phyloP scores from a whole-genome alignment of 164 flowering plant genomes.

The Echeveria elegans region DNA sequence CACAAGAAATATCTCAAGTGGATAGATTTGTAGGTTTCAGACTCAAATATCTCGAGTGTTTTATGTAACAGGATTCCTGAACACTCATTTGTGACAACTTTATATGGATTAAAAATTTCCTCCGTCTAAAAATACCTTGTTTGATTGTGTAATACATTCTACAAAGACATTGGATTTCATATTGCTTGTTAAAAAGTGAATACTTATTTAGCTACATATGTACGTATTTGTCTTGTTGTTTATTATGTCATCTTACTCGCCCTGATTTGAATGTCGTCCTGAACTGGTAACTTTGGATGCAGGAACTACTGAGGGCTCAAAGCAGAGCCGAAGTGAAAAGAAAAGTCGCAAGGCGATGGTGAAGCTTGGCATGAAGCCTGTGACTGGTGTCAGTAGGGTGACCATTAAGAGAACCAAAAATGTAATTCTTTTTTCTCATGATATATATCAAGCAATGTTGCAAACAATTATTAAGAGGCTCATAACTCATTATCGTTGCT shows the following conservation, averaged over 20 bases:
- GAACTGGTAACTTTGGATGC: neutral
- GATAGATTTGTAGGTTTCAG: neutral
- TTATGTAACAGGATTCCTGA: neutral
- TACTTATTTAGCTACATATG: too few species aligned
- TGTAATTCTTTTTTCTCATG: neutral
- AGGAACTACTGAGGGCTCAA: slow-evolving; percentile 6
- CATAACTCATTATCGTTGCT: neutral
- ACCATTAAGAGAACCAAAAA: slow-evolving; percentile 9
- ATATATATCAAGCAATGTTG: neutral
- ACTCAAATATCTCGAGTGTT: neutral
- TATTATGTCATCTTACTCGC: neutral
- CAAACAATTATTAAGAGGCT: neutral
- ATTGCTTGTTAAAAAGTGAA: neutral
- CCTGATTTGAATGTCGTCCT: neutral
- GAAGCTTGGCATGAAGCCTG: slow-evolving; percentile 5
- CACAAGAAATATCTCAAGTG: neutral
- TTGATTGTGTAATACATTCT: neutral
- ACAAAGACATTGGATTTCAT: neutral
- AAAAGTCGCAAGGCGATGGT: slow-evolving; percentile 9
- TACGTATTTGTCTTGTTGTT: neutral
- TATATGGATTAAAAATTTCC: too few species aligned
- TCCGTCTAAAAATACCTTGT: neutral
- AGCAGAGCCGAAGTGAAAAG: slow-evolving; percentile 8
- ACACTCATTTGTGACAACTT: neutral
- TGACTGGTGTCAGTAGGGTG: slow-evolving; percentile 9